A percentile compares a stretch with the other conserved stretches of the same genome.
Evolutionary conservation across 305 asterid species (phyloP).

Genomic region (Solanum chacoense): DNA sequence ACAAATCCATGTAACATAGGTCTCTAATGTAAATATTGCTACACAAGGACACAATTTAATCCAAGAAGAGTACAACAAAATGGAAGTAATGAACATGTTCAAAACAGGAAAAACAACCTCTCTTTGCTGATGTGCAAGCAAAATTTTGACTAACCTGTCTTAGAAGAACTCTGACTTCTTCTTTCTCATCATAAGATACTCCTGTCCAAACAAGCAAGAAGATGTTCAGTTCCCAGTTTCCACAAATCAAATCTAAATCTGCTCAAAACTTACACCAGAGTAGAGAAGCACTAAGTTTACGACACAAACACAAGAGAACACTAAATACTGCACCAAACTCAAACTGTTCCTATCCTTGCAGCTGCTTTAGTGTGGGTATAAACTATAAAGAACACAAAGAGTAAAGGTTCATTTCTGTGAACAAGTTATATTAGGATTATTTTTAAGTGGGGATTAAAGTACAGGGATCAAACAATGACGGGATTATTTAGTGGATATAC

Average conservation of each 20-base stretch:
- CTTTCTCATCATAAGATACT: constrained; percentile 78
- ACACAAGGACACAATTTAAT: background rate
- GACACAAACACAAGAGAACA: background rate
- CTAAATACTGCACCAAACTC: background rate
- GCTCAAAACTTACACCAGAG: background rate
- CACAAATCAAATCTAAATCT: background rate
- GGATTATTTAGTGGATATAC: background rate
- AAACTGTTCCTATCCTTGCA: background rate
- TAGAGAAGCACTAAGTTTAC: background rate
- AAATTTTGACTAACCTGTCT: constrained; percentile 61
- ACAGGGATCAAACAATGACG: background rate
- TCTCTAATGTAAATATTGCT: background rate
- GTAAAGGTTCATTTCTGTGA: background rate
- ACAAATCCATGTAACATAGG: background rate
- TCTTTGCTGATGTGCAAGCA: background rate
- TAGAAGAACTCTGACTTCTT: constrained; percentile 81
- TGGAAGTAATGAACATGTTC: background rate
- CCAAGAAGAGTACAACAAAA: background rate
- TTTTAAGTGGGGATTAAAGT: background rate
- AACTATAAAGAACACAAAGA: background rate
- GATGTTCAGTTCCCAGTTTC: background rate
- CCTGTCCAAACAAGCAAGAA: constrained; percentile 33
- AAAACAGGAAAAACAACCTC: background rate
- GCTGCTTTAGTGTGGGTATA: background rate
- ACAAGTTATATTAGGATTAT: background rate